Conservation (phyloP, 306 rosid species). For the Neltuma alba region DNA sequence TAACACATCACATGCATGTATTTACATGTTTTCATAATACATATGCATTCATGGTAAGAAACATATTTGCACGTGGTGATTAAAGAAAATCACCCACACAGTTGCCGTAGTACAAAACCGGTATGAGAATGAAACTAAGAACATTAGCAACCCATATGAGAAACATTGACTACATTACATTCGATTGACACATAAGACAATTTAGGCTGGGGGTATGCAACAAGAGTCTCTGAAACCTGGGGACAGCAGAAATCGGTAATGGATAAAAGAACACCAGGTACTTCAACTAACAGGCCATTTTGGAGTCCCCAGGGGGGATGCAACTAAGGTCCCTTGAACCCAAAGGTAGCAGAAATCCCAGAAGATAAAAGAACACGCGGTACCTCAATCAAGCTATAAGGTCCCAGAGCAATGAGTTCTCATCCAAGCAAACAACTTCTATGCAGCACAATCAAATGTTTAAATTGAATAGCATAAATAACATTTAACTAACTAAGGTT, state of each 20-base stretch:
- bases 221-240: neutral
- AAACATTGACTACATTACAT: neutral
- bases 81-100: neutral
- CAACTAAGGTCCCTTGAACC: neutral
- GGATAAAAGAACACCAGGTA: neutral
- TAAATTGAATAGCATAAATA: neutral
- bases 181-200: neutral
- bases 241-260: neutral
- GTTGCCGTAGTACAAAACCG: neutral
- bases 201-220: neutral
- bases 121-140: neutral
- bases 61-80: neutral
- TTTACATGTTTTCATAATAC: neutral
- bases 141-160: neutral
- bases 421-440: neutral
- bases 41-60: neutral
- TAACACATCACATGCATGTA: conserved; percentile 1
- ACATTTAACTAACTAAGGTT: neutral
- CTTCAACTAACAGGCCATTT: neutral
- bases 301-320: neutral
- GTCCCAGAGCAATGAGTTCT: neutral
- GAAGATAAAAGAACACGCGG: neutral
- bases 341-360: neutral
- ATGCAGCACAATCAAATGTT: neutral
- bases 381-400: neutral